These are phyloP conservation scores for Canavalia gladiata DNA, from an alignment of 306 rosid species.

Conservation along the genomic window DNA sequence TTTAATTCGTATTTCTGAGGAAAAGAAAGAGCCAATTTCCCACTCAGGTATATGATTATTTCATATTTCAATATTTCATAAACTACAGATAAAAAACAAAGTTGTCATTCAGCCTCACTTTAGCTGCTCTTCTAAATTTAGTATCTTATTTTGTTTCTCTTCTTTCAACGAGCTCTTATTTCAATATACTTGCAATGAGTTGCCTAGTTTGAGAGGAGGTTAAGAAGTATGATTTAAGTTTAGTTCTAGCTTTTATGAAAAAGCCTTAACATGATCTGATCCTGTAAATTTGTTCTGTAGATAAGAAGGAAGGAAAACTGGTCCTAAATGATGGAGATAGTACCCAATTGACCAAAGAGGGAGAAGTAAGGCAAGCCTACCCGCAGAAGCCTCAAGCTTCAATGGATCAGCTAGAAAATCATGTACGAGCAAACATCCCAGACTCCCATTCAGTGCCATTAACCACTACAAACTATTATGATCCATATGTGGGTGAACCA, in stretches of 20 bases:
- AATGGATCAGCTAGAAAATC: constrained; percentile 52
- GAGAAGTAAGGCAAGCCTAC: constrained; percentile 53
- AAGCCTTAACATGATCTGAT: constrained; percentile 11
- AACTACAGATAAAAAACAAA: neutral
- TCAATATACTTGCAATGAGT: neutral
- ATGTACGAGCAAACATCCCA: constrained; percentile 47
- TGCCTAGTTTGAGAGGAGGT: constrained; percentile 27
- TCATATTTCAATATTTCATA: constrained; percentile 29
- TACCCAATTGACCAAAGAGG: constrained; percentile 53
- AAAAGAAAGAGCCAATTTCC: constrained; percentile 60
- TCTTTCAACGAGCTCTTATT: neutral
- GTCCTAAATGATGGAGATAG: constrained; percentile 47
- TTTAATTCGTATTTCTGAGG: constrained; percentile 65
- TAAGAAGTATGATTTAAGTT: neutral
- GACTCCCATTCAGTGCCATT: constrained; percentile 55
- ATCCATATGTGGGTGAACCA: constrained; percentile 58
- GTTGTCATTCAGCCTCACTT: constrained; percentile 5
- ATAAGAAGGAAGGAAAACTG: constrained; percentile 56
- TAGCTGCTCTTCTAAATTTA: constrained; percentile 36
- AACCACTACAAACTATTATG: constrained; percentile 56
- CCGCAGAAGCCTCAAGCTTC: constrained; percentile 53
- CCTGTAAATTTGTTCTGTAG: constrained; percentile 48
- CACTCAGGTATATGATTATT: constrained; percentile 58
- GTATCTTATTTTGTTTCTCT: neutral
- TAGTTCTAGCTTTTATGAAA: constrained; percentile 2